Evolutionary conservation across 495 filamentous ascomycete species (phyloP), one percentile per base, ranked within the genome.

Genomic region (Aspergillus nanangensis): DNA sequence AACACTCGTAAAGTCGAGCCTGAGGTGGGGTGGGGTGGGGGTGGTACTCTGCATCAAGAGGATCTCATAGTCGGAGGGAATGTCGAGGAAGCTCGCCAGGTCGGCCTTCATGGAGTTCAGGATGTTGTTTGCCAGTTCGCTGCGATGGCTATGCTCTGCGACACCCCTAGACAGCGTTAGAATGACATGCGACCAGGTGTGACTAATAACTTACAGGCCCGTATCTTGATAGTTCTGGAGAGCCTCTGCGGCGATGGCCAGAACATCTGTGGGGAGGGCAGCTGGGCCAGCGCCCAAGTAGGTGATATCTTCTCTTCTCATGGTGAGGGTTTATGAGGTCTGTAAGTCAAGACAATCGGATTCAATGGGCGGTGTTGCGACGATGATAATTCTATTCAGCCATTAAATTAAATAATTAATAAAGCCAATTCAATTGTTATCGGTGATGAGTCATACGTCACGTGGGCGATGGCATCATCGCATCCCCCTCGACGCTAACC

Each of bases 281-380:
- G 91, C 90, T 34, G 91, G 91, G 44, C 91, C 90, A 19, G 90
- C 90, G 45, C 90, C 90, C 58, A 93, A 88, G 69, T 90, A 89
- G 47, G 76, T 66, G 56, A 89, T 73, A 54, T 89, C 80, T 63
- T 76, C 69, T 55, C 86, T 69, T 22, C 39, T 54, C 55, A 58
- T 41, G 7, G 11, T 41, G 11, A 27, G 35, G n/a, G n/a, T 41
- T 53, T 22, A 23, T 41, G 37, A 9, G 37, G 1, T 36, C 8
- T 10, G 8, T 37, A 15, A 37, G 20, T 5, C 5, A 10, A 10
- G 19, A 4, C n/a, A 20, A 19, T 15, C 9, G 36, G n/a, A 18
- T 15, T n/a, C 17, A 39, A 15, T n/a, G 7, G 37, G 22, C 3
- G 33, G 33, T 4, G 33, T n/a, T n/a, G n/a, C n/a, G n/a, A n/a